Conservation (phyloP, 2,329 filamentous ascomycete species). For the Fusarium caatingaense region DNA sequence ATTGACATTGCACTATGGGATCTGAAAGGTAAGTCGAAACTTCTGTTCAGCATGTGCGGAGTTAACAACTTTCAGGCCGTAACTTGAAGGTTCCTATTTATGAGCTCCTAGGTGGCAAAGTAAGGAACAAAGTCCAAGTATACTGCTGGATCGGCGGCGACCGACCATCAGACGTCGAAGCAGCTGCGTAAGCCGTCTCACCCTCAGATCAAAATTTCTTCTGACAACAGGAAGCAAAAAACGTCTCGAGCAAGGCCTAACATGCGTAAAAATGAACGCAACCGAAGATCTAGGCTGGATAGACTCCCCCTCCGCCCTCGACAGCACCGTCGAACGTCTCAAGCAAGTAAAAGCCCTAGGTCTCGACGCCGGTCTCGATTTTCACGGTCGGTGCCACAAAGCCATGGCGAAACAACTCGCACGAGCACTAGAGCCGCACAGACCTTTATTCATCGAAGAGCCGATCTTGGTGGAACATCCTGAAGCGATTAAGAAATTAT, state of each 20-base stretch:
- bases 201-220: conserved; percentile 55
- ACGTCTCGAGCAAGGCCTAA: conserved; percentile 61
- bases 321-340: conserved; percentile 73
- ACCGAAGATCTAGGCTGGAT: conserved; percentile 82
- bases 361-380: conserved; percentile 80
- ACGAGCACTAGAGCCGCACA: conserved; percentile 72
- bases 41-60: neutral
- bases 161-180: conserved; percentile 73
- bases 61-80: conserved; percentile 49
- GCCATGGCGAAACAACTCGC: conserved; percentile 86
- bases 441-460: conserved; percentile 81
- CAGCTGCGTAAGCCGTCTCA: conserved; percentile 62
- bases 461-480: conserved; percentile 76
- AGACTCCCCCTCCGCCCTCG: conserved; percentile 74
- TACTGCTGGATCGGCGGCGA: conserved; percentile 86
- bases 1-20: conserved; percentile 87
- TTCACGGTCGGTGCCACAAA: conserved; percentile 81
- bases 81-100: conserved; percentile 74
- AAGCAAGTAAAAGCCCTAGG: conserved; percentile 76
- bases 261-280: conserved; percentile 81
- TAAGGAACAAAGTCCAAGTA: conserved; percentile 75
- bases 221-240: conserved; percentile 48
- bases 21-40: conserved; percentile 64
- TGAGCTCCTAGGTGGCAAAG: conserved; percentile 78
- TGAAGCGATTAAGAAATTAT: conserved; percentile 65